Base-by-base conservation (phyloP, 257 asterid species). In the Nyctanthes arbortristis region DNA sequence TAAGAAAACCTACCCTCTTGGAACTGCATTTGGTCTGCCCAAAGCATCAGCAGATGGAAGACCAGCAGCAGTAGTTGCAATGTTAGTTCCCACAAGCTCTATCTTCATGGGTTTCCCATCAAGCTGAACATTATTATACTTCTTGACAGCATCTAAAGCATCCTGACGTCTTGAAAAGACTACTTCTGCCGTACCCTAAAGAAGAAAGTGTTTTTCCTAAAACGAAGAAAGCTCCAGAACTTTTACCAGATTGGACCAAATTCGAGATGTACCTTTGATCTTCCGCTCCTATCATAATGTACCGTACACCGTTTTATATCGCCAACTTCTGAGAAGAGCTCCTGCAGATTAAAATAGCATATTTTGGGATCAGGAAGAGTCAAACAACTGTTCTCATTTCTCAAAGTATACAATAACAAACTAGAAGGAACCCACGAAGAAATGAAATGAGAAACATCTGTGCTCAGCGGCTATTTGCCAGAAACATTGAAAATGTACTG, bases 171-270 rank as follows among this genome's bases (percentile, higher is more conserved):
- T 81, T 28, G 83, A 66, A 70, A 78, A 93, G 37, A 81, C 90
- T 59, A 93, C 90, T 80, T 94, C 99, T 47, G 97, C 97, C 24
- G 98, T 94, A 69, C 99, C 99, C 98, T 94, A 75, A 40, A 67
- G 47, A 77, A 71, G n/a, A 78, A 80, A 13, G 11, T 45, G 24
- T 14, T 5, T 32, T 67, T 61, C 76, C 69, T 76, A 66, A 79
- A 73, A 57, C 75, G 72, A 54, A 32, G 64, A 70, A 77, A 72
- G 52, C 60, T 47, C 69, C 59, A 43, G 43, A 66, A 69, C 78
- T n/a, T n/a, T n/a, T n/a, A 75, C 61, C 69, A 55, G 57, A 71
- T 59, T 54, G 59, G 68, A 36, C 18, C 59, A 77, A 79, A 61
- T 68, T 64, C 64, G 35, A 63, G 49, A 58, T 28, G 58, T 88